Base-by-base conservation (phyloP, 345 rosid genomes). In the Reutealis trisperma region DNA sequence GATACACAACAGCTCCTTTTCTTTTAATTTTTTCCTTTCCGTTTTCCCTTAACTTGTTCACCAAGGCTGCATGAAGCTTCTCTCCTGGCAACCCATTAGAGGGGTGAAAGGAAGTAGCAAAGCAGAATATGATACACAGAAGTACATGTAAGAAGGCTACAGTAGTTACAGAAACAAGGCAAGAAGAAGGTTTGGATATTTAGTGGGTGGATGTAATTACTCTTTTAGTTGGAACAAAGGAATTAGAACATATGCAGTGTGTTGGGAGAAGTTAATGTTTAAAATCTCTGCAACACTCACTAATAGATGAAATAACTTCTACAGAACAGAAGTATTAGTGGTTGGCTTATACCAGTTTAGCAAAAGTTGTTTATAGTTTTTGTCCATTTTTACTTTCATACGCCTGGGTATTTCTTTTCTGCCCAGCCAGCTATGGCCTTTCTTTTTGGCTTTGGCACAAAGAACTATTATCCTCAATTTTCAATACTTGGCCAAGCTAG, bases 101-200 rank as follows among this genome's bases (percentile, higher is more conserved):
- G 18, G 79, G 70, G 60, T 70, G 13, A 77, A 81, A 67, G 57
- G 51, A 67, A 66, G 78, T 67, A 77, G 83, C 80, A 62, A 69
- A 79, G 80, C 68, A 57, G 73, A 69, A 69, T 54, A 81, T 72
- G 75, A 84, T 60, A 82, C 71, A 69, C 67, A 76, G 67, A 68
- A 59, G 66, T 68, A 81, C 67, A 75, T 55, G 83, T 68, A 77
- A 72, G 72, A 79, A 75, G 79, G 75, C 75, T 77, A 81, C 82
- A 72, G 72, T 75, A 73, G 80, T 67, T 65, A 84, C 77, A 79
- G 75, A 80, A 69, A 79, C 67, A 55, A 77, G 61, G 81, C 80
- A 72, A 75, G 68, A 60, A 70, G 70, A 47, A 68, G 71, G 52
- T 52, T 47, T 70, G 64, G 42, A 67, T 51, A 57, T 70, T 49